A percentile compares a stretch with the other conserved stretches of the same genome.
These are phyloP conservation scores for Fusarium sp. DNA, from an alignment of 2,329 filamentous ascomycete genomes.

Conservation along the genomic window DNA sequence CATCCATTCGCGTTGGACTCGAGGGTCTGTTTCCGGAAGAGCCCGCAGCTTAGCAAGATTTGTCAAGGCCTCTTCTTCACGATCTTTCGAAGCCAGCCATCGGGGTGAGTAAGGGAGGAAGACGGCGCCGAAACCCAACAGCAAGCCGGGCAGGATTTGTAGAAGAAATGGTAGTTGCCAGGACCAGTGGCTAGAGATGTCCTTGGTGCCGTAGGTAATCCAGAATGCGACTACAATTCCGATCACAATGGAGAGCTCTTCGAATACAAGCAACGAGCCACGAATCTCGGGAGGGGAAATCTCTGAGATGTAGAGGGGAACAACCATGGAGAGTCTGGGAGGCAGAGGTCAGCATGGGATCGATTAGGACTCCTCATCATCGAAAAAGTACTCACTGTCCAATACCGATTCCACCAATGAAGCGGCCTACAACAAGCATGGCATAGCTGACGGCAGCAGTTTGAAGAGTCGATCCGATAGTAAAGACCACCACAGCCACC, in stretches of 20 bases:
- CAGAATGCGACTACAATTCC: constrained; percentile 53
- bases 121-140: constrained; percentile 46
- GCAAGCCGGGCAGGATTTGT: constrained; percentile 49
- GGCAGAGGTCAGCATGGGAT: not conserved
- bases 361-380: accelerated
- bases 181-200: constrained; percentile 46
- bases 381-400: constrained; percentile 42
- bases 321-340: constrained; percentile 51
- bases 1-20: constrained; percentile 46
- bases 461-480: constrained; percentile 61
- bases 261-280: constrained; percentile 61
- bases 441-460: constrained; percentile 57
- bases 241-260: constrained; percentile 54
- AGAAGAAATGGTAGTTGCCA: constrained; percentile 52
- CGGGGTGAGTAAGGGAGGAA: constrained; percentile 50
- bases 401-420: constrained; percentile 61
- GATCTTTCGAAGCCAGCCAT: constrained; percentile 48
- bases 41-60: constrained; percentile 45
- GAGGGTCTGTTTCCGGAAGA: constrained; percentile 40
- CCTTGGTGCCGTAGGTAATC: constrained; percentile 52
- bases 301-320: constrained; percentile 62
- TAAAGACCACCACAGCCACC: constrained; percentile 54
- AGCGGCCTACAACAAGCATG: constrained; percentile 60
- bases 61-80: constrained; percentile 44
- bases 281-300: constrained; percentile 64